Base-by-base conservation (phyloP, 2,329 filamentous ascomycete genomes). In the Xenosphaeropsis pyriputrescens region DNA sequence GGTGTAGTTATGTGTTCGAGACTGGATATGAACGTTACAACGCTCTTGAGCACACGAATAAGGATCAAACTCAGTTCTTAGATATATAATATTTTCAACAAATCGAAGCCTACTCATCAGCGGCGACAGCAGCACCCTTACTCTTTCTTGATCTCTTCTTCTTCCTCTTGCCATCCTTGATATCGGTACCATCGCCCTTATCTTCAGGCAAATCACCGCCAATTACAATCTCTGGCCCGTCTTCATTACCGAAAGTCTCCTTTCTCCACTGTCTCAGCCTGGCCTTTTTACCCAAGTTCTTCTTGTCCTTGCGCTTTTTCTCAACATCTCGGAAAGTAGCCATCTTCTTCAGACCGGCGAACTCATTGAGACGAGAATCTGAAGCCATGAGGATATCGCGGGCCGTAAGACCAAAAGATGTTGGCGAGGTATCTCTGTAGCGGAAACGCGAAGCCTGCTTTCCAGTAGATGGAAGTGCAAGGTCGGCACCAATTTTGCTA, bases 361-460 rank as follows among this genome's bases (percentile, higher is more conserved):
- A 98, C 46, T 88, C 70, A 58, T 98, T 98, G 46, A 98, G 73
- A 38, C 79, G 76, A 34, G 75, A 66, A 61, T 98, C 91, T 33
- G 88, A 85, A 47, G 93, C 85, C 55, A 79, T 70, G 26, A 98
- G 72, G 49, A 98, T 96, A 58, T 98, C 91, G 43, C 79, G 74
- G 1, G 88, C 68, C 0, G 85, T 93, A 52, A 98, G 75, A 41
- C 91, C 91, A 55, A 93, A 98, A 11, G 81, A 75, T 39, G 81
- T 79, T 1, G 91, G 89, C 1, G 85, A 93, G 2, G 89, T 94
- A 55, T 95, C 88, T 52, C 91, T 84, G 65, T 98, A 98, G 40
- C 84, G 80, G 73, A 98, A 98, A 18, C 63, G 62, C 34, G 61
- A 58, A 36, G 61, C 61, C 48, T 70, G 72, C n/a, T 66, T 61